Percentiles rank a stretch among this genome's conserved stretches.
Conservation (phyloP, 768 basidiomycete species). For the Amanita phalloides region DNA sequence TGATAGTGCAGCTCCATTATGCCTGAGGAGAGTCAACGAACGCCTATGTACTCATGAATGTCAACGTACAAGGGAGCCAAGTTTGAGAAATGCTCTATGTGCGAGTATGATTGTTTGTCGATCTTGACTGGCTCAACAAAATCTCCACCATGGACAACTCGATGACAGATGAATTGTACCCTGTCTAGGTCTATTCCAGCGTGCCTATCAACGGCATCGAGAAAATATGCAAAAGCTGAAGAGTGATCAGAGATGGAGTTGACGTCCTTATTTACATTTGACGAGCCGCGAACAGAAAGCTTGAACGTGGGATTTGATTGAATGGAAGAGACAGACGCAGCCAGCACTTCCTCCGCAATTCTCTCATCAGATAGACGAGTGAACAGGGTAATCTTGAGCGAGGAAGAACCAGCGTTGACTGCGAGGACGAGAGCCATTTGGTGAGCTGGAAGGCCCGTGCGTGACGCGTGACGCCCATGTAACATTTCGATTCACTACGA, state of each 20-base stretch:
- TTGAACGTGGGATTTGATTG: constrained; percentile 43
- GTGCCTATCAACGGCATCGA: constrained; percentile 32
- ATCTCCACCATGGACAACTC: constrained; percentile 83
- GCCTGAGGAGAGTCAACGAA: constrained; percentile 22
- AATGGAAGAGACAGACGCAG: constrained; percentile 46
- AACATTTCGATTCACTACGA: too few species aligned
- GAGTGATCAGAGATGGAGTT: constrained; percentile 43
- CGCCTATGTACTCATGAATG: neutral
- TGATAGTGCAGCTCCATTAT: constrained; percentile 51
- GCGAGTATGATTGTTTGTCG: constrained; percentile 54
- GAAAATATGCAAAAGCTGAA: constrained; percentile 52
- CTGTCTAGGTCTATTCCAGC: constrained; percentile 28
- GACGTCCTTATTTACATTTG: constrained; percentile 8
- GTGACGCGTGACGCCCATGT: too few species aligned
- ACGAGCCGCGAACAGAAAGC: constrained; percentile 31
- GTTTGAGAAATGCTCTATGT: constrained; percentile 65
- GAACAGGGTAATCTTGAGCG: constrained; percentile 75
- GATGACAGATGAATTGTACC: constrained; percentile 56
- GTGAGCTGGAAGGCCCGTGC: neutral
- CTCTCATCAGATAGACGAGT: constrained; percentile 8
- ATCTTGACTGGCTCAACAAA: constrained; percentile 64
- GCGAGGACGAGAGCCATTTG: constrained; percentile 25
- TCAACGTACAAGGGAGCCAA: constrained; percentile 66
- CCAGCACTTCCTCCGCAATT: constrained; percentile 34
- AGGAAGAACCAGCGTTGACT: constrained; percentile 76